A percentile compares a stretch with the other conserved stretches of the same genome.
Evolutionary conservation across 345 rosid genomes (phyloP).

Genomic region (Citrus sinensis): DNA sequence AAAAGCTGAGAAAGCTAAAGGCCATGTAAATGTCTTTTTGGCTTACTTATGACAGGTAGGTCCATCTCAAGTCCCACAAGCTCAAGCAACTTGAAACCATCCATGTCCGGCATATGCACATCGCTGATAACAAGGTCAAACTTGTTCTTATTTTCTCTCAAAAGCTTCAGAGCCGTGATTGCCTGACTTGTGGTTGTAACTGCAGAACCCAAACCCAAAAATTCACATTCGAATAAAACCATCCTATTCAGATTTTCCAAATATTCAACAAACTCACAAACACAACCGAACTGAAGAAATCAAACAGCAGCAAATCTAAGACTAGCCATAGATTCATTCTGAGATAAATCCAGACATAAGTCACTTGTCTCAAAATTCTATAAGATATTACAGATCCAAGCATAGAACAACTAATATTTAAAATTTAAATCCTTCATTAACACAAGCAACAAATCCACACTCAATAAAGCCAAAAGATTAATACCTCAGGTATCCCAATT

Average conservation of each 20-base stretch:
- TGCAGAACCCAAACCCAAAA: slow-evolving; percentile 37
- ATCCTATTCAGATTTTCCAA: not conserved
- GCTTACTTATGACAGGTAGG: slow-evolving; percentile 78
- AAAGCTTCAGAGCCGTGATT: slow-evolving; percentile 46
- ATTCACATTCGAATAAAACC: slow-evolving; percentile 2
- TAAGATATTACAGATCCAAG: not conserved
- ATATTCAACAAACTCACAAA: slow-evolving; percentile 8
- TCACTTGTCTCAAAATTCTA: not conserved
- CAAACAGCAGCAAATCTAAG: slow-evolving; percentile 6
- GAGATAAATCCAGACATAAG: not conserved
- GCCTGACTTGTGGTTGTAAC: slow-evolving; percentile 66
- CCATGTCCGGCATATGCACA: slow-evolving; percentile 85
- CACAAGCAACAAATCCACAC: not conserved
- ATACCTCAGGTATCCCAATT: not conserved
- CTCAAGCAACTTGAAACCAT: slow-evolving; percentile 80
- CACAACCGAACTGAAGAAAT: slow-evolving; percentile 4
- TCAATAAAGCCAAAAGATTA: not conserved
- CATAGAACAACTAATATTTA: not conserved
- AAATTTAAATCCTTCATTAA: not conserved
- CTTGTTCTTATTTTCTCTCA: slow-evolving; percentile 68
- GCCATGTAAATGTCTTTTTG: slow-evolving; percentile 5
- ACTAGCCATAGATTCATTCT: not conserved
- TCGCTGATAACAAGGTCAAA: slow-evolving; percentile 80
- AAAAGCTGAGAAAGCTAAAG: not conserved
- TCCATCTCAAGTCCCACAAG: slow-evolving; percentile 85